Evolutionary conservation across 176 grass and related monocot species (phyloP).

Genomic region (Zoysia japonica): DNA sequence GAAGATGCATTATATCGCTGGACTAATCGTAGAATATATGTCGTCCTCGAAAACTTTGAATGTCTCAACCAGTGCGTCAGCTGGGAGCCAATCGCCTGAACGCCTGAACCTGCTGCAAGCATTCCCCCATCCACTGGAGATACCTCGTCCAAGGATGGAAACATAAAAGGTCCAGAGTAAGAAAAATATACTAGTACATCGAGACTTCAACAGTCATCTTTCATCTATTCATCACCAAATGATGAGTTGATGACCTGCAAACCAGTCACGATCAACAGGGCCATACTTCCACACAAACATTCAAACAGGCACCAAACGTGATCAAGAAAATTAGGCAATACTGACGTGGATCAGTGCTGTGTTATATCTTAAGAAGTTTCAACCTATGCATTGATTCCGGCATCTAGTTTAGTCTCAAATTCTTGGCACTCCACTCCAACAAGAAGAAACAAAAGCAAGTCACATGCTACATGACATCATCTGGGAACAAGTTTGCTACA

Average conservation of each 20-base stretch:
- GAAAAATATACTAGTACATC: neutral
- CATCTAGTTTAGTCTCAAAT: constrained; percentile 15
- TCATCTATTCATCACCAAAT: neutral
- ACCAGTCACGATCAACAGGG: neutral
- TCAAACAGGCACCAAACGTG: neutral
- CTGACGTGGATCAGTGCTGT: neutral
- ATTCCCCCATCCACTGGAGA: too few species aligned
- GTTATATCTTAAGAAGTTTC: constrained; percentile 19
- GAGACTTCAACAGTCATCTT: neutral
- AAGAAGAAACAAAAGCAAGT: neutral
- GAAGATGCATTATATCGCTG: neutral
- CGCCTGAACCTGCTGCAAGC: too few species aligned
- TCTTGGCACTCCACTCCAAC: neutral
- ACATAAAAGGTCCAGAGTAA: neutral
- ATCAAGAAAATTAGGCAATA: neutral
- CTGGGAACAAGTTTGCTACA: constrained; percentile 33
- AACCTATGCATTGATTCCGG: constrained; percentile 24
- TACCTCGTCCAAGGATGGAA: neutral
- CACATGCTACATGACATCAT: constrained; percentile 28
- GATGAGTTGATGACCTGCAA: neutral
- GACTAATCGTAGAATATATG: neutral
- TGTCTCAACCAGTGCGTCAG: neutral
- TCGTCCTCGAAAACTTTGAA: neutral
- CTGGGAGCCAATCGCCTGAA: neutral
- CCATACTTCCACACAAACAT: neutral